Base-by-base conservation (phyloP, 2,329 filamentous ascomycete genomes). In the Cercospora canescens region DNA sequence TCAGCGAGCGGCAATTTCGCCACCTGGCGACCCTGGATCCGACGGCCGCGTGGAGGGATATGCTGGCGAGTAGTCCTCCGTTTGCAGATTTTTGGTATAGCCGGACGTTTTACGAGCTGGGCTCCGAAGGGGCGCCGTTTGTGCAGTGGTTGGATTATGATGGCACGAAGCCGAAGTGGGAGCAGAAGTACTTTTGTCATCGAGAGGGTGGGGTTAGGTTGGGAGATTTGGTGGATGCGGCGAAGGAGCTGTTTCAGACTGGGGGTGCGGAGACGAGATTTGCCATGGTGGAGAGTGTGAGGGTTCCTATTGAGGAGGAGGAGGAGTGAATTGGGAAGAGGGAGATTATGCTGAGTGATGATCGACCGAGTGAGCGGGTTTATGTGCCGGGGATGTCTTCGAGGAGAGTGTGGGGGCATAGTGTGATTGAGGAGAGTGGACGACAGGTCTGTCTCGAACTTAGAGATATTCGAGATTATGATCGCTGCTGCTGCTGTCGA, bases 191-290 rank as follows among this genome's bases (percentile, higher is more conserved):
- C 59, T 12, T 37, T n/a, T 11, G 35, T 6, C 50, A 45, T 37
- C 52, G 65, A 55, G 32, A 34, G 5, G 54, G 58, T 3, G 69
- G 71, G 3, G 62, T 72, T 21, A 72, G 66, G 39, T 37, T 73
- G 21, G 69, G 71, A 1, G 58, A 66, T 55, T 18, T 73, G 35
- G 64, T 68, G 4, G 70, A 72, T 68, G 70, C 69, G 35, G 59
- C 67, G 4, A 56, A 26, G 35, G 67, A 69, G 41, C 76, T 75
- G 72, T 82, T 72, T 35, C 61, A 66, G 41, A 60, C 1, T 21
- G 45, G 45, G 26, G 41, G 66, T 48, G 34, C 37, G 7, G 41
- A 60, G 35, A 69, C 71, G 16, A 69, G 63, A 60, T 72, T 70
- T 48, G 66, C 69, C 2, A 60, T 70, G 67, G 59, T 71, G 37